Conservation (phyloP, 2,329 filamentous ascomycete species). For the Pestalotiopsis sp. region DNA sequence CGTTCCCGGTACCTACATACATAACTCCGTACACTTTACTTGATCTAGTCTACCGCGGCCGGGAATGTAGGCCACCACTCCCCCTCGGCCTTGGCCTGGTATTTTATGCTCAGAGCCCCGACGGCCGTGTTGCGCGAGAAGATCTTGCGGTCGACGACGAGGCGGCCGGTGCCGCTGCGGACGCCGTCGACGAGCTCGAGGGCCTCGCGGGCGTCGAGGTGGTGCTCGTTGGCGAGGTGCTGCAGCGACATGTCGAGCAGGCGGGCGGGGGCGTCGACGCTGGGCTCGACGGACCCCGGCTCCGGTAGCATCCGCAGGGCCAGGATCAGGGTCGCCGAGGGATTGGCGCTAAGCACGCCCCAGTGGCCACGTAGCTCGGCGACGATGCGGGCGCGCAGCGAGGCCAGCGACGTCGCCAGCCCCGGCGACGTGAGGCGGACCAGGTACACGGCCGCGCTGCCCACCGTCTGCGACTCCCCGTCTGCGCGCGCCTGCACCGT, state of each 20-base stretch:
- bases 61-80: neutral
- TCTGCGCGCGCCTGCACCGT: neutral
- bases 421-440: neutral
- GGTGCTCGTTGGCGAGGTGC: conserved; percentile 32
- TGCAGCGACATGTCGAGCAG: conserved; percentile 31
- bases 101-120: neutral
- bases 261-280: conserved; percentile 26
- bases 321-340: conserved; percentile 29
- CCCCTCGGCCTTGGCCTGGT: conserved; percentile 28
- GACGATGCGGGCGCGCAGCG: conserved; percentile 16
- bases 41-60: neutral
- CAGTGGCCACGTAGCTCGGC: conserved; percentile 35
- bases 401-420: neutral
- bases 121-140: neutral
- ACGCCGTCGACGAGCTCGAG: neutral
- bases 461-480: neutral
- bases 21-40: too few species aligned
- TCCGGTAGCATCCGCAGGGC: conserved; percentile 27
- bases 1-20: neutral
- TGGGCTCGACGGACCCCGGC: conserved; percentile 19
- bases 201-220: conserved; percentile 17
- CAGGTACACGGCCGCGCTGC: conserved; percentile 4
- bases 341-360: conserved; percentile 30
- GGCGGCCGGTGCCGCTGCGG: neutral
- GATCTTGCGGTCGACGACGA: conserved; percentile 1